Base-by-base conservation (phyloP, 768 basidiomycete species). In the Macrolepiota dolichaula region DNA sequence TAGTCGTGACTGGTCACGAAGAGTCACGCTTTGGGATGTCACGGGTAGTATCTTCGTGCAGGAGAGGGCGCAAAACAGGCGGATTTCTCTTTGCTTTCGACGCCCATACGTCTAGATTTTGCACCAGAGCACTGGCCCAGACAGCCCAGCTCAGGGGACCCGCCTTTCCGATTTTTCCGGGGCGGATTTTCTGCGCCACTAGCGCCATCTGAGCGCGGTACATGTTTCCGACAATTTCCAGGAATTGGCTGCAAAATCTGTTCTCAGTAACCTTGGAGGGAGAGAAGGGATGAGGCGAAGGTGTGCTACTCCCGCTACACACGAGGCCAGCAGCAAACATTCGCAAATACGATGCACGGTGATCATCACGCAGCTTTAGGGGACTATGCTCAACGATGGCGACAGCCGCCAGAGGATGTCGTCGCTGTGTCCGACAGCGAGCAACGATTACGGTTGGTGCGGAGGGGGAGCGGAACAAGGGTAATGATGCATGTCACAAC, bases 61-160 rank as follows among this genome's bases (percentile, higher is more conserved):
- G 27, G 52, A n/a, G 59, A 53, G 51, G 25, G 22, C 27, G 44
- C 51, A 60, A 60, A 60, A 46, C 35, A 27, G 27, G 46, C 40
- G 19, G 24, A 53, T 53, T 60, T 53, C 51, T 38, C 51, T 60
- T 32, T 60, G 59, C 59, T 60, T 60, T 60, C 51, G 59, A 52
- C 59, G 59, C 24, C 51, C 59, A 60, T 51, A 53, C 40, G 59
- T 27, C 42, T 13, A 10, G 59, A 53, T 53, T 60, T 51, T 60
- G 13, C 15, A 25, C 51, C 22, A 35, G 51, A 46, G 47, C 32
- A 24, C 29, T 9, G 32, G 22, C 4, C 13, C 36, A 53, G 25
- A 36, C 37, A 36, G 5, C 35, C 25, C 11, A 19, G 12, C 27
- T 7, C 15, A 13, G 4, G 27, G 7, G n/a, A 19, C 38, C 15